Evolutionary conservation across 768 basidiomycete genomes (phyloP), one percentile per base, ranked within the genome.

Genomic region (Psilocybe tampanensis): DNA sequence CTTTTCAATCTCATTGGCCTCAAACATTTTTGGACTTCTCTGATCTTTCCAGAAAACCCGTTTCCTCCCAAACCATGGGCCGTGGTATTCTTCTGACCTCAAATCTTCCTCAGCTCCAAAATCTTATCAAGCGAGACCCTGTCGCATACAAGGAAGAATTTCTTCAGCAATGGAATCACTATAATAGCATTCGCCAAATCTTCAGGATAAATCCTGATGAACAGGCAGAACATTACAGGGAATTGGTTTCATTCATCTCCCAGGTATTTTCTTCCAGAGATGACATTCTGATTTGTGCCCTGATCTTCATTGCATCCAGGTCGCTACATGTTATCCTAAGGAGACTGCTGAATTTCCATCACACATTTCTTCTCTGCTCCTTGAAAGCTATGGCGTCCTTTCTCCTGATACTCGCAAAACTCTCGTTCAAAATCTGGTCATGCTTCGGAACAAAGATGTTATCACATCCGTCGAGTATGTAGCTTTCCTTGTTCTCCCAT

Each of bases 91-190:
- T 94, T 54, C 82, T 29, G 11, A 53, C 39, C 26, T 53, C 41
- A 44, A 44, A 33, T 21, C 32, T 43, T 7, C 52, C 41, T 17
- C 52, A 53, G 19, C 52, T 53, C 17, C 41, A 53, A 26, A 53
- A 43, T 29, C 24, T 44, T 33, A 95, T 99, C 71, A 99, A 99
- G 70, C 84, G 97, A 43, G 94, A 97, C 70, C 92, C 96, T 2
- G 72, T 76, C 8, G 88, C 85, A 0, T 98, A 99, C 78, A 90
- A 85, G 69, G 96, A 98, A 59, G 96, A 99, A 65, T 99, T 98
- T 64, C 69, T 95, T 15, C 42, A 34, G n/a, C 36, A 42, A 44
- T 53, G 52, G 58, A 97, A 99, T 58, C 93, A 96, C 71, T 98
- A 95, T 74, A 85, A 90, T 63, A 90, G 87, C 61, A 87, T 90